A percentile compares a stretch with the other conserved stretches of the same genome.
phyloP scores from a whole-genome alignment of 805 yeast species.

The Candida ascalaphidarum region DNA sequence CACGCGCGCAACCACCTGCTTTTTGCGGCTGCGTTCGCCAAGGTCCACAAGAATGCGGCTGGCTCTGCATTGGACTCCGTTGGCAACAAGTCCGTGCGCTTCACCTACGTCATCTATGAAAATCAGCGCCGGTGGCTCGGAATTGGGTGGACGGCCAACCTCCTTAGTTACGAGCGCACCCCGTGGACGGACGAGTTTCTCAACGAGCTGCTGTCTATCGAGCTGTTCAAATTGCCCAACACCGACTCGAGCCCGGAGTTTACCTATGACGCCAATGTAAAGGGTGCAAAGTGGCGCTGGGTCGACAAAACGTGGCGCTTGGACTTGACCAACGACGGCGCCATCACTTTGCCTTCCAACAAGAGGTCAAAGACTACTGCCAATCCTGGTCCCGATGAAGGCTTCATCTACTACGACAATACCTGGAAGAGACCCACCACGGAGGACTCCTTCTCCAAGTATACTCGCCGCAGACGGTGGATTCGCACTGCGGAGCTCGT shows the following conservation, averaged over 20 bases:
- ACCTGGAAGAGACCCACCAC: slow-evolving; percentile 90
- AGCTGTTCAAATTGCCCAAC: slow-evolving; percentile 73
- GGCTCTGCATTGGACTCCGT: too few relatives aligned
- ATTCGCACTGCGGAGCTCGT: slow-evolving; percentile 86
- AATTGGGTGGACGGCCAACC: slow-evolving; percentile 93
- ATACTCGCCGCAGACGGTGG: slow-evolving; percentile 95
- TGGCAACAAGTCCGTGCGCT: slow-evolving; percentile 49
- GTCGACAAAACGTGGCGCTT: slow-evolving; percentile 88
- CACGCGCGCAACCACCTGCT: slow-evolving; percentile 35
- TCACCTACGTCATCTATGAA: slow-evolving; percentile 88
- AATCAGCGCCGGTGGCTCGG: slow-evolving; percentile 97
- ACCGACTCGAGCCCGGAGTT: slow-evolving; percentile 36
- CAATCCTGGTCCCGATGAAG: slow-evolving; percentile 73
- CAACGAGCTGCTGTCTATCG: slow-evolving; percentile 76
- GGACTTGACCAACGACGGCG: slow-evolving; percentile 83
- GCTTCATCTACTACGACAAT: slow-evolving; percentile 82
- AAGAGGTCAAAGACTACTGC: slow-evolving; percentile 50
- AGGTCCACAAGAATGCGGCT: slow-evolving; percentile 33
- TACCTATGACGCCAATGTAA: slow-evolving; percentile 23
- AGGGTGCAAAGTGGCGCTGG: slow-evolving; percentile 89
- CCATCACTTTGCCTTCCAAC: slow-evolving; percentile 60
- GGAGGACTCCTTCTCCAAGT: slow-evolving; percentile 81
- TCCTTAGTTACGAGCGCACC: slow-evolving; percentile 86
- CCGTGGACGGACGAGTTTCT: slow-evolving; percentile 97
- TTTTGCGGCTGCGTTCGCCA: slow-evolving; percentile 48